Evolutionary conservation across 306 rosid species (phyloP).

Genomic region (cucumber (Cucumis sativus)): Cucumber_9930_V3 NC_026657.2:21678001-21678500

Average conservation of each 20-base stretch:
- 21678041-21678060: background rate
- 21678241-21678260: background rate
- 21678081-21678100: constrained; percentile 77
- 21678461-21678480: too few relatives aligned
- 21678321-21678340: too few relatives aligned
- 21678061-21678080: background rate
- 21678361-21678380: too few relatives aligned
- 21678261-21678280: too few relatives aligned
- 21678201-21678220: background rate
- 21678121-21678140: constrained; percentile 65
- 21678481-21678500: too few relatives aligned
- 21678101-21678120: constrained; percentile 40
- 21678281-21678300: too few relatives aligned
- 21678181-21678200: constrained; percentile 3
- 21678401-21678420: too few relatives aligned
- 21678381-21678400: too few relatives aligned
- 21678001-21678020: background rate
- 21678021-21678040: background rate
- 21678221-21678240: background rate
- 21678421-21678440: too few relatives aligned
- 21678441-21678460: too few relatives aligned
- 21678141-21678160: constrained; percentile 55
- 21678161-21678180: constrained; percentile 70
- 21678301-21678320: too few relatives aligned
- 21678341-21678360: too few relatives aligned